phyloP scores from a whole-genome alignment of 257 asterid genomes.

The Plantago elongata region DNA sequence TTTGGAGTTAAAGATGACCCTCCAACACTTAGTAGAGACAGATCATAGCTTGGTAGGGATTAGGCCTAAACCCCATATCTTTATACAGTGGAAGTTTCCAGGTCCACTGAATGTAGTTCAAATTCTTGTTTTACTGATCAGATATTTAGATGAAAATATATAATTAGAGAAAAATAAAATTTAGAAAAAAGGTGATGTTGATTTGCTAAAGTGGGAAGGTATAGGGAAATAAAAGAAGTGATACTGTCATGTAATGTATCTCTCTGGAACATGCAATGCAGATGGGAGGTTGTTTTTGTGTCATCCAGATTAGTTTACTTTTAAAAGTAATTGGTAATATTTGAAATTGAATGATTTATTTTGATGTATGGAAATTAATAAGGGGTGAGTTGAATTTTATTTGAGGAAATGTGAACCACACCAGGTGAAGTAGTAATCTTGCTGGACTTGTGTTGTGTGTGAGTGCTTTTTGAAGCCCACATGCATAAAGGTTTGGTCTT shows the following conservation, averaged over 20 bases:
- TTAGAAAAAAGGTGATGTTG: slow-evolving; percentile 37
- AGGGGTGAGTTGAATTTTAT: not conserved
- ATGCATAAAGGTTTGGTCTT: slow-evolving; percentile 4
- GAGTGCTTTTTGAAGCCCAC: slow-evolving; percentile 56
- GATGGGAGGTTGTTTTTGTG: slow-evolving; percentile 25
- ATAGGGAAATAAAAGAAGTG: slow-evolving; percentile 24
- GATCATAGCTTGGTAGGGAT: slow-evolving; percentile 33
- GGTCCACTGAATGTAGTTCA: slow-evolving; percentile 18
- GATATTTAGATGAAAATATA: slow-evolving; percentile 5
- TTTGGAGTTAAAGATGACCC: slow-evolving; percentile 31
- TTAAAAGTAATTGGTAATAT: not conserved
- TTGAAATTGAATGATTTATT: slow-evolving; percentile 16
- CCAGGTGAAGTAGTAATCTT: slow-evolving; percentile 2
- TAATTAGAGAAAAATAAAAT: not conserved
- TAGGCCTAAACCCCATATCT: slow-evolving; percentile 36
- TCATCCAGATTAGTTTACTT: slow-evolving; percentile 1
- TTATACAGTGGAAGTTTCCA: slow-evolving; percentile 42
- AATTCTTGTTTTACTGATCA: not conserved
- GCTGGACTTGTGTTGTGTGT: slow-evolving; percentile 2
- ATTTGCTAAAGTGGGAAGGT: slow-evolving; percentile 43
- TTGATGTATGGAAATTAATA: not conserved
- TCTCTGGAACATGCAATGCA: slow-evolving; percentile 40
- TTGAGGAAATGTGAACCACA: slow-evolving; percentile 35
- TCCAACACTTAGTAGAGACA: slow-evolving; percentile 36
- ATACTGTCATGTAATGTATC: not conserved